Conservation (phyloP, 495 filamentous ascomycete genomes). For the Penicillium lagena region DNA sequence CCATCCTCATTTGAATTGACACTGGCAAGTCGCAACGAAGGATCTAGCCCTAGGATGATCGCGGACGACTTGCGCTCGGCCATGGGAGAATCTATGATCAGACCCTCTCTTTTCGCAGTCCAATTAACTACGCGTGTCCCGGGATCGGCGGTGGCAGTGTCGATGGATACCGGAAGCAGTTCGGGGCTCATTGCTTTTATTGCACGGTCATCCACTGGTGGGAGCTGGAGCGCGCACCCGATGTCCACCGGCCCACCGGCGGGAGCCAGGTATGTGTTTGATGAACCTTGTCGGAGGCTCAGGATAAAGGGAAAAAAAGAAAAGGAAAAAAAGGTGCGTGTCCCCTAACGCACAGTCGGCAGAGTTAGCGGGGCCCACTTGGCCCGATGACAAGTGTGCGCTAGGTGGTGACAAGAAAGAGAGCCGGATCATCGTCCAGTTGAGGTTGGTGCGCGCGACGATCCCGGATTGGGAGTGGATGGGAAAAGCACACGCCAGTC, state of each 20-base stretch:
- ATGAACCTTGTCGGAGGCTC: conserved; percentile 9
- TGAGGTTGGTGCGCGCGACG: not conserved
- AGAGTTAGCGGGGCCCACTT: conserved; percentile 15
- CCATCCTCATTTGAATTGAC: no score
- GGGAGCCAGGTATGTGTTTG: conserved; percentile 10
- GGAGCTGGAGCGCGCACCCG: conserved; percentile 6
- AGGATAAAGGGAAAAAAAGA: no score
- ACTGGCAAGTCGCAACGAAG: not conserved
- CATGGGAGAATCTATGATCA: not conserved
- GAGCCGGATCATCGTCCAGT: conserved; percentile 5
- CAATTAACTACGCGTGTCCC: conserved; percentile 16
- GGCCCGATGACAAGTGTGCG: not conserved
- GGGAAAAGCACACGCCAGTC: not conserved
- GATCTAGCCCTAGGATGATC: conserved; percentile 2
- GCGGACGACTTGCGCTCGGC: no score
- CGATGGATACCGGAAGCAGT: conserved; percentile 16
- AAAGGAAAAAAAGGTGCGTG: not conserved
- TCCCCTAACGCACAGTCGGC: conserved; percentile 7
- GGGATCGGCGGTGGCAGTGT: conserved; percentile 36
- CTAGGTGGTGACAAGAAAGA: not conserved
- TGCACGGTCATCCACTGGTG: conserved; percentile 3
- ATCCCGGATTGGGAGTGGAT: not conserved
- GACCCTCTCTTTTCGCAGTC: not conserved
- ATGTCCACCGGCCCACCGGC: conserved; percentile 15
- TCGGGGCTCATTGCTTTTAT: conserved; percentile 1